Evolutionary conservation across 108 stramenopile species (phyloP).

Genomic region (Conticribra guillardii): DNA sequence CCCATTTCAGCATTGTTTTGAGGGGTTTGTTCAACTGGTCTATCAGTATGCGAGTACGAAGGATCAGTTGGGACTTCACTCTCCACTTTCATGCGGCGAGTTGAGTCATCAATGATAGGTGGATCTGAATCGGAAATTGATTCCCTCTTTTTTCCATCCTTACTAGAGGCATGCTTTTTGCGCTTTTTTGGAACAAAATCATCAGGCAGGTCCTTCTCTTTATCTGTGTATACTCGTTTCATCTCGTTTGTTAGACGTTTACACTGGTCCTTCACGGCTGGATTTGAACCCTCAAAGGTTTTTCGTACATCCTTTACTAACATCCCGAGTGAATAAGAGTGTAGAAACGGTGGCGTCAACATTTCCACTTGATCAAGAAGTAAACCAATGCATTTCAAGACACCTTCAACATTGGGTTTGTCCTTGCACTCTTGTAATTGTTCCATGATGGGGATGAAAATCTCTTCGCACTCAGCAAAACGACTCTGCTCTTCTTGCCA

Average conservation of each 20-base stretch:
- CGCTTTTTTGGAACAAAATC: slow-evolving; percentile 55
- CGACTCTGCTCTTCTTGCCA: slow-evolving; percentile 22
- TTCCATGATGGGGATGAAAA: slow-evolving; percentile 52
- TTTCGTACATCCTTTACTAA: slow-evolving; percentile 50
- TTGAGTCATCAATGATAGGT: neutral
- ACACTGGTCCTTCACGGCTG: slow-evolving; percentile 45
- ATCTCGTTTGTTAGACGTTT: slow-evolving; percentile 50
- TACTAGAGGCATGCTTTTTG: slow-evolving; percentile 11
- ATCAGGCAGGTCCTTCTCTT: slow-evolving; percentile 35
- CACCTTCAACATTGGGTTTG: slow-evolving; percentile 29
- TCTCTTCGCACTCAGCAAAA: slow-evolving; percentile 51
- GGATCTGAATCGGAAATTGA: neutral
- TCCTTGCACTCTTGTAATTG: slow-evolving; percentile 36
- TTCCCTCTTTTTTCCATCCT: neutral
- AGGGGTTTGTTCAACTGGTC: neutral
- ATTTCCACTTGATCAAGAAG: slow-evolving; percentile 35
- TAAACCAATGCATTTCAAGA: slow-evolving; percentile 26
- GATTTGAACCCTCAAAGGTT: slow-evolving; percentile 41
- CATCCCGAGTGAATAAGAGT: slow-evolving; percentile 47
- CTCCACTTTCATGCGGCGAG: neutral
- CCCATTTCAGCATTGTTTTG: neutral
- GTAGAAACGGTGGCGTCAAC: slow-evolving; percentile 55
- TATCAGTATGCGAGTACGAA: neutral
- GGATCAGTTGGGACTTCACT: neutral
- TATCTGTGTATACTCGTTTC: slow-evolving; percentile 53